Base-by-base conservation (phyloP, 1,139 yeast species). In the Kluyveromyces marxianus region DNA sequence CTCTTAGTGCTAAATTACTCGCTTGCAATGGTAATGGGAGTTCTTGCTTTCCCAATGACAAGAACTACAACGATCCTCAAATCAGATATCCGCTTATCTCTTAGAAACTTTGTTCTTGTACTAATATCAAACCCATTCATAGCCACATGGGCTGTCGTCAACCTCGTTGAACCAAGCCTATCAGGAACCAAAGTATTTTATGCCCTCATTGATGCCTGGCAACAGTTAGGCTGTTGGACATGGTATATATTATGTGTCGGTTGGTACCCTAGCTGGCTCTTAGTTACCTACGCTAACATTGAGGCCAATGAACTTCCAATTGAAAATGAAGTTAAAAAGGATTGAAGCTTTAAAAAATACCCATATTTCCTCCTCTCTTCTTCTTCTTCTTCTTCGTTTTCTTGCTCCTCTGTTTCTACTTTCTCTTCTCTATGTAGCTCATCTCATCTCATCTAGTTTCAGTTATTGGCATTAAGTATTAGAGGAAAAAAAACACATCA, bases 261-360 rank as follows among this genome's bases (percentile, higher is more conserved):
- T 0, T 89, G 96, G 96, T 67, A 82, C 42, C 95, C 97, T 1
- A 74, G 81, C 2, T 90, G 97, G 97, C 47, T 79, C 2, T 65
- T 76, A 26, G 69, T 77, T 24, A 71, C 77, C 3, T 39, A 41
- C 34, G 45, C 52, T 7, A 45, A 48, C 37, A 41, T 45, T 8
- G 45, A 44, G n/a, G 44, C 48, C 27, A 36, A 33, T 21, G 28
- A 37, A 14, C 21, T 14, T 14, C 21, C 21, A 14, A 21, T 14
- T 41, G n/a, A 7, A 29, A 6, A 8, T 31, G 30, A 25, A 33
- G n/a, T 27, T 14, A 35, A 21, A 40, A 24, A 10, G 28, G 21
- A 21, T 25, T 8, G 25, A 36, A 27, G 30, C 26, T 6, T 35
- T n/a, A 14, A 7, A 14, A 2, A 33, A 14, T 14, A 14, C 21